Evolutionary conservation across 2,329 filamentous ascomycete genomes (phyloP), one percentile per base, ranked within the genome.

Genomic region (Pezizomycotina sp.): DNA sequence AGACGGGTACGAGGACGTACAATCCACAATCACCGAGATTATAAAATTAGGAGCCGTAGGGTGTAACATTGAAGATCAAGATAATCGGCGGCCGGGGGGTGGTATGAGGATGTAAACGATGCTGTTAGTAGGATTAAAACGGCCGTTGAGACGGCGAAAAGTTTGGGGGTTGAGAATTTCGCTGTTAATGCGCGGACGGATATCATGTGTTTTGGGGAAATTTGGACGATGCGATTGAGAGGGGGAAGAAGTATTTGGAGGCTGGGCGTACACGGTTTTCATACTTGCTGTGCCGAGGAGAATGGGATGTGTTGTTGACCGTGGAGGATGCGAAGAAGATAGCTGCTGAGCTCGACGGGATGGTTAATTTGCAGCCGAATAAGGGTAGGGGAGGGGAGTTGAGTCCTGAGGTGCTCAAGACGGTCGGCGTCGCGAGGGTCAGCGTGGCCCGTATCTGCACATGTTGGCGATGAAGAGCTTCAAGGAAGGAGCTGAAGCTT

Each of bases 11-110:
- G 53, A 60, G 2, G 48, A 50, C 13, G 58, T 69, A 2, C 59
- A 56, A 4, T 57, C 62, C 4, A 63, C 58, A 0, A 56, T 72
- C 2, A 50, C 53, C 4, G 50, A 49, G 2, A 56, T 64, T 1
- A 60, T 74, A n/a, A 50, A 57, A 2, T 39, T 63, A 0, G 70
- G 69, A 0, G 69, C 60, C 0, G 64, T 66, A 1, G 69, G 71
- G 0, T 64, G 62, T 30, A 75, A 75, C 47, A 58, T 75, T 2
- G 70, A 74, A 42, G 71, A 75, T 37, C n/a, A n/a, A n/a, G n/a
- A n/a, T n/a, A 59, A 31, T 51, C 46, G 25, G 55, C 48, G 31
- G 57, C 47, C 8, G n/a, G n/a, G n/a, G n/a, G n/a, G n/a, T 50
- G 48, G 45, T 51, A 58, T 46, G 62, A 50, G 53, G 53, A 52